Conservation (phyloP, 2,329 filamentous ascomycete genomes). For the Aspergillus floridensis region DNA sequence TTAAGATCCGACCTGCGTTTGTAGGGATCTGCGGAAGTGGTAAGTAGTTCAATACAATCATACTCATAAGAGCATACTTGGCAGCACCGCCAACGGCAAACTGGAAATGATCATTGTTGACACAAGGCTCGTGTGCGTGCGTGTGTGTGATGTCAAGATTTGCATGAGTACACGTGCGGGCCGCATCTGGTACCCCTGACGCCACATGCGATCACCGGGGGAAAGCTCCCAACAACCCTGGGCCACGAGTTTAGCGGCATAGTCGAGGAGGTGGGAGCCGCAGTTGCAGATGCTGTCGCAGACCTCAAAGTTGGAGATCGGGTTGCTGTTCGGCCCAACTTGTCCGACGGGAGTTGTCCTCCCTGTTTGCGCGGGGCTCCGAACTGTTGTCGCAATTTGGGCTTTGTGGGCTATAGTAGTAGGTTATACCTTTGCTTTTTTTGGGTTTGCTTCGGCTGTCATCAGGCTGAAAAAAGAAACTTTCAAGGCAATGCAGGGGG, state of each 20-base stretch:
- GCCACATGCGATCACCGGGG: constrained; percentile 59
- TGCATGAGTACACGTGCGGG: constrained; percentile 54
- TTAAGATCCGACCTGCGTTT: constrained; percentile 31
- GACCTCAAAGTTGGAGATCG: constrained; percentile 53
- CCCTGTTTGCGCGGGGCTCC: constrained; percentile 53
- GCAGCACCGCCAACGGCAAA: no score
- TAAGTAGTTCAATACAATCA: constrained; percentile 3
- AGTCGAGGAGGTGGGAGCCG: constrained; percentile 55
- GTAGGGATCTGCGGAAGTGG: constrained; percentile 38
- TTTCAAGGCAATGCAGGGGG: constrained; percentile 26
- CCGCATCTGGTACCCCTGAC: constrained; percentile 48
- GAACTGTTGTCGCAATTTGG: constrained; percentile 59
- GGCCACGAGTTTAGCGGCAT: constrained; percentile 66
- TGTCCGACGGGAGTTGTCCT: constrained; percentile 57
- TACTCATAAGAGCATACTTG: no score
- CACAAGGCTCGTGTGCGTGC: no score
- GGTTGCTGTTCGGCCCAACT: constrained; percentile 60
- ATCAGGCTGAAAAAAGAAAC: background rate
- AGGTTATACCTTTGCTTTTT: background rate
- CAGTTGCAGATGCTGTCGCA: constrained; percentile 36
- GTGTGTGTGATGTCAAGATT: constrained; percentile 28
- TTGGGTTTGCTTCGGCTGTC: background rate
- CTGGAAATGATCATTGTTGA: background rate
- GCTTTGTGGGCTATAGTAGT: constrained; percentile 53
- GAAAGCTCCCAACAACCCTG: constrained; percentile 57